A percentile compares a stretch with the other conserved stretches of the same genome.
phyloP scores from a whole-genome alignment of 2,329 filamentous ascomycete genomes.

The Juglanconis sp. region DNA sequence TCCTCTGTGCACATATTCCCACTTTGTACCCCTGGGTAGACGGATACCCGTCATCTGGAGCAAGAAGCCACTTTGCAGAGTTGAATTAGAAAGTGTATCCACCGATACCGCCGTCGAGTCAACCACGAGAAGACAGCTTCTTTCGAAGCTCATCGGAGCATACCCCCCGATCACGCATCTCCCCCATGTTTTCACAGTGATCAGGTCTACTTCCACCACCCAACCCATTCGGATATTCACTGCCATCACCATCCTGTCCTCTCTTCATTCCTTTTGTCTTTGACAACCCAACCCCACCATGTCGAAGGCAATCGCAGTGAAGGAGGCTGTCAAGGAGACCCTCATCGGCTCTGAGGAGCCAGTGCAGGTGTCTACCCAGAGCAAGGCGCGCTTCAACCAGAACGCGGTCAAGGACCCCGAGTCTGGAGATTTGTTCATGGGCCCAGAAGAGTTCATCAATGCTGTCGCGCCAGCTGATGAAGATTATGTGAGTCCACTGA shows the following conservation, averaged over 20 bases:
- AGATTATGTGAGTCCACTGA: constrained; percentile 73
- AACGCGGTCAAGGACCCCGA: constrained; percentile 73
- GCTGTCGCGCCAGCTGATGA: constrained; percentile 83
- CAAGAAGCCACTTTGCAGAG: background rate
- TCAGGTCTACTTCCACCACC: background rate
- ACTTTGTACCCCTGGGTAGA: background rate
- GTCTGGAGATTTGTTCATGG: constrained; percentile 76
- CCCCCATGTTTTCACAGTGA: background rate
- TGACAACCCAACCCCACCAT: constrained; percentile 26
- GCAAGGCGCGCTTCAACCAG: constrained; percentile 71
- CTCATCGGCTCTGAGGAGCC: constrained; percentile 63
- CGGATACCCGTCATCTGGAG: background rate
- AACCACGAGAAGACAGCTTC: background rate
- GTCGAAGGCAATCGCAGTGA: constrained; percentile 49
- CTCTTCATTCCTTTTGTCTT: background rate
- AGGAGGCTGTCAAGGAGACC: constrained; percentile 74
- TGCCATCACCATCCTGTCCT: background rate
- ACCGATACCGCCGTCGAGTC: background rate
- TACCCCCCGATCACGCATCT: background rate
- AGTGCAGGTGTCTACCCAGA: constrained; percentile 67
- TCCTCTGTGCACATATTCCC: background rate
- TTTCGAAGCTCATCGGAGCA: constrained; percentile 1
- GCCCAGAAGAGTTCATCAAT: constrained; percentile 81
- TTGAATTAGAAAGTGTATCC: background rate
- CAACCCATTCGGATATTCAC: background rate